Evolutionary conservation across 345 rosid species (phyloP).

Genomic region (Arabidopsis suecica): DNA sequence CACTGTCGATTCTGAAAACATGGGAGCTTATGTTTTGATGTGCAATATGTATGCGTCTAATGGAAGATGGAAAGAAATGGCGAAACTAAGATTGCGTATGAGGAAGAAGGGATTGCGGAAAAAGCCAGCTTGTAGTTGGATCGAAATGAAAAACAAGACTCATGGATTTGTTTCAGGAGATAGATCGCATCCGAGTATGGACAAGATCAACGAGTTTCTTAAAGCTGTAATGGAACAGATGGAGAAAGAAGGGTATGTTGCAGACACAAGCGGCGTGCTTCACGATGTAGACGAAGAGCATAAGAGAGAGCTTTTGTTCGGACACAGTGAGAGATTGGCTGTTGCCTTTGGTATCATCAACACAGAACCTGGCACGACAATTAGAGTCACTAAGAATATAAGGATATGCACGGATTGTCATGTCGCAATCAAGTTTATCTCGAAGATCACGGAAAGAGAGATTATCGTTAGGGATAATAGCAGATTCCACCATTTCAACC

Average conservation of each 20-base stretch:
- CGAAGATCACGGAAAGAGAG: conserved; percentile 68
- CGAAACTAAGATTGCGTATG: conserved; percentile 57
- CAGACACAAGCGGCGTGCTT: conserved; percentile 68
- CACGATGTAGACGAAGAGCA: conserved; percentile 82
- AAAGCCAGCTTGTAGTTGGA: conserved; percentile 87
- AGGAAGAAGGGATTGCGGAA: conserved; percentile 65
- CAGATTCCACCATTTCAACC: conserved; percentile 76
- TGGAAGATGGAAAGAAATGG: conserved; percentile 67
- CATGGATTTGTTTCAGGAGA: conserved; percentile 79
- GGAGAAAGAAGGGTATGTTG: conserved; percentile 74
- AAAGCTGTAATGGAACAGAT: conserved; percentile 58
- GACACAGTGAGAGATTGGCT: conserved; percentile 80
- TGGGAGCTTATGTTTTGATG: conserved; percentile 77
- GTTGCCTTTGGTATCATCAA: conserved; percentile 74
- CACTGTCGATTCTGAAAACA: conserved; percentile 64
- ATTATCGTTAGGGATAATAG: conserved; percentile 76
- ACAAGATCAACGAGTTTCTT: conserved; percentile 55
- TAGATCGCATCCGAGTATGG: conserved; percentile 62
- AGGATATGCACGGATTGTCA: conserved; percentile 73
- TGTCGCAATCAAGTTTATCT: conserved; percentile 64
- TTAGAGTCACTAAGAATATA: conserved; percentile 74
- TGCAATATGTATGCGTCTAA: conserved; percentile 77
- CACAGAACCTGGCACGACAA: conserved; percentile 66
- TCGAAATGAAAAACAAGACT: conserved; percentile 65
- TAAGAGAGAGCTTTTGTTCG: conserved; percentile 57